Evolutionary conservation across 192 early-diverging fungal genomes (phyloP).

Genomic region (Jimgerdemannia lactiflua): DNA sequence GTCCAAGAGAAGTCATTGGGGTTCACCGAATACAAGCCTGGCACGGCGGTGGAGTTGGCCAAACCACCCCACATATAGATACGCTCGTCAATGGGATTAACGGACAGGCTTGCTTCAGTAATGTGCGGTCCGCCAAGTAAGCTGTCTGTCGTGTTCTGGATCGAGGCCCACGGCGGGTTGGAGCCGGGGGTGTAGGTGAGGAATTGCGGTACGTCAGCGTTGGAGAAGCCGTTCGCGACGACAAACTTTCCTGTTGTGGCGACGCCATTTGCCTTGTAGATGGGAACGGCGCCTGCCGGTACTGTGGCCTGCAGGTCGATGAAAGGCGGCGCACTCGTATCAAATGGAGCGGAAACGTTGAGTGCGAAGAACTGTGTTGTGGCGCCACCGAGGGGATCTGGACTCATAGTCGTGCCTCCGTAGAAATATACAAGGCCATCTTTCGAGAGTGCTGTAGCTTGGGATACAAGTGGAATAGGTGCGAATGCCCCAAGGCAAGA

Average conservation of each 20-base stretch:
- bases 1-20: neutral
- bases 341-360: neutral
- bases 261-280: neutral
- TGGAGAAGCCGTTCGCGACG: neutral
- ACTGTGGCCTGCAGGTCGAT: neutral
- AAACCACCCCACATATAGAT: neutral
- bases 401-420: neutral
- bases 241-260: neutral
- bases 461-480: neutral
- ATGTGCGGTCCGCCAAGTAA: neutral
- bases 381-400: neutral
- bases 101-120: neutral
- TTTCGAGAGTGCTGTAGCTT: neutral
- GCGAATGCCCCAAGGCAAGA: neutral
- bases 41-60: no score
- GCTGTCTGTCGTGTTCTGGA: neutral
- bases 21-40: neutral
- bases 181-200: neutral
- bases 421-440: neutral
- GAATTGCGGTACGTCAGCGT: neutral
- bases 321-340: neutral
- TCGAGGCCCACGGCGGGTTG: neutral
- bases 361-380: neutral
- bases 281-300: neutral
- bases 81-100: neutral